Percentiles rank a stretch among this genome's conserved stretches.
Evolutionary conservation across 1,284 basidiomycete genomes (phyloP).

Genomic region (Tilletia indica): DNA sequence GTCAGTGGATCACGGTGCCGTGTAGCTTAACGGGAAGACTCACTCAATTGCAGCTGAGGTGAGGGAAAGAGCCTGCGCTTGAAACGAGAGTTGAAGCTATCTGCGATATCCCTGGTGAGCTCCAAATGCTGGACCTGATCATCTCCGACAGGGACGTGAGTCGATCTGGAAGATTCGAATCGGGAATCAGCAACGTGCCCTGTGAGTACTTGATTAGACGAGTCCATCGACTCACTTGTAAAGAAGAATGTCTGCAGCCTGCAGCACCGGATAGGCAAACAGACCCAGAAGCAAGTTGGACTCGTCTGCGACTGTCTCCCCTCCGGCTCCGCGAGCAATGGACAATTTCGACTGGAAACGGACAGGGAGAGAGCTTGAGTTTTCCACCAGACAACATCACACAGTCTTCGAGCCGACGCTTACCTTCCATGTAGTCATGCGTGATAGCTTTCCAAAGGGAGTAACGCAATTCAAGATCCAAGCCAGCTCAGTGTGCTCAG

Average conservation of each 20-base stretch:
- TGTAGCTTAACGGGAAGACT: conserved; percentile 45
- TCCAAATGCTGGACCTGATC: conserved; percentile 93
- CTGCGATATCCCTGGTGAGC: conserved; percentile 77
- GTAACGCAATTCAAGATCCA: conserved; percentile 87
- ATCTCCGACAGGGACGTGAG: conserved; percentile 90
- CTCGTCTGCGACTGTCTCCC: conserved; percentile 73
- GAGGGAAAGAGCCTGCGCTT: conserved; percentile 67
- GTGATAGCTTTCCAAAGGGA: conserved; percentile 73
- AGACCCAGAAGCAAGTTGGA: conserved; percentile 77
- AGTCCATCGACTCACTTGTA: conserved; percentile 66
- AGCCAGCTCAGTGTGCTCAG: conserved; percentile 79
- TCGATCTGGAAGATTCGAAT: conserved; percentile 63
- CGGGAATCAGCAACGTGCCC: background rate
- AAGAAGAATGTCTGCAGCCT: conserved; percentile 85
- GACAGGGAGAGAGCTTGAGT: background rate
- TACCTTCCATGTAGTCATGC: conserved; percentile 97
- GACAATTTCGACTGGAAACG: conserved; percentile 69
- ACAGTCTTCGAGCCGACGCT: conserved; percentile 26
- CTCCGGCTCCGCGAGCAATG: conserved; percentile 65
- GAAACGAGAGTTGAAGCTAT: conserved; percentile 71
- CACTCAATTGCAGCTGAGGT: conserved; percentile 74
- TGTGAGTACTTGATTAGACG: no score
- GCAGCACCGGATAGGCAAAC: conserved; percentile 87
- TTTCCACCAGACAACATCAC: no score
- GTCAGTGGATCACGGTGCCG: no score